Evolutionary conservation across 306 rosid genomes (phyloP).

Genomic region (Vicia sativa): DNA sequence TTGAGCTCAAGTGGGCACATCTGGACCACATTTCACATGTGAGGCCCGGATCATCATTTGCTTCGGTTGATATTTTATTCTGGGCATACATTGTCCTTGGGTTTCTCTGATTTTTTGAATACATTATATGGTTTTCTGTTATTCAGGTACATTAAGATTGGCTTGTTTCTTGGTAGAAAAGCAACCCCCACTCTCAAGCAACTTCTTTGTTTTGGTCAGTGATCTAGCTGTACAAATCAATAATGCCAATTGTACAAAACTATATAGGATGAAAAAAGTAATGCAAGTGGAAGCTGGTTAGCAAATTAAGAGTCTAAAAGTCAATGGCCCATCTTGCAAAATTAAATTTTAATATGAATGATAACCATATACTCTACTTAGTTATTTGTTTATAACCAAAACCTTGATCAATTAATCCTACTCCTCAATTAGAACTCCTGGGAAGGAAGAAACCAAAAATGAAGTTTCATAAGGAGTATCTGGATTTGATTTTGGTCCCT

Average conservation of each 20-base stretch:
- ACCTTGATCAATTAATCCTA: constrained; percentile 13
- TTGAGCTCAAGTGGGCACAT: no score
- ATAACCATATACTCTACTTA: constrained; percentile 14
- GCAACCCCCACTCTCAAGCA: constrained; percentile 3
- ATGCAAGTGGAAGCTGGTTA: constrained; percentile 2
- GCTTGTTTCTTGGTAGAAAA: constrained; percentile 1
- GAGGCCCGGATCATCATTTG: no score
- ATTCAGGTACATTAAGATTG: no score
- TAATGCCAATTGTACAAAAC: constrained; percentile 10
- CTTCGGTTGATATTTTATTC: no score
- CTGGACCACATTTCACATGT: no score
- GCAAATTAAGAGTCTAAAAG: background rate
- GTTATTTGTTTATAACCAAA: constrained; percentile 25
- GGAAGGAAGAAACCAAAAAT: constrained; percentile 29
- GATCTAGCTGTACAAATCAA: background rate
- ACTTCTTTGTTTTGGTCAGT: background rate
- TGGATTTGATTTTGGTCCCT: constrained; percentile 77
- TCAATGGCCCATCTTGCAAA: background rate
- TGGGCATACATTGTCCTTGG: background rate
- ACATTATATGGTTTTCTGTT: background rate
- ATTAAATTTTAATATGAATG: constrained; percentile 21
- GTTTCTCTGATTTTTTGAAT: background rate
- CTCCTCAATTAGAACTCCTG: background rate
- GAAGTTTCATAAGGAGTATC: constrained; percentile 61
- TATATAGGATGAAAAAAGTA: background rate